Conservation (phyloP, 495 filamentous ascomycete genomes). For the Cairneyella variabilis region DNA sequence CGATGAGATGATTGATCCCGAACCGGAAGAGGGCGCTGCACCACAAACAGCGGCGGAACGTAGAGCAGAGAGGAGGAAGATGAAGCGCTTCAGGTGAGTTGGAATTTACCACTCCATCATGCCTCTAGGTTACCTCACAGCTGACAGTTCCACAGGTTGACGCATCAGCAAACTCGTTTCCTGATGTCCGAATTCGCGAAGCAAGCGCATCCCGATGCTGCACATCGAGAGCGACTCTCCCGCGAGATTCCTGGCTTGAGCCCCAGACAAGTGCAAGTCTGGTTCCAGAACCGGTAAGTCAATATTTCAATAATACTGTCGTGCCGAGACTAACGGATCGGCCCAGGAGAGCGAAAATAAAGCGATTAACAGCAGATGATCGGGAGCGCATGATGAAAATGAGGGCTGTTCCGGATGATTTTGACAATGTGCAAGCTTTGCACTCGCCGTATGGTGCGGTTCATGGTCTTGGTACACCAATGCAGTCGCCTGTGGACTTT, state of each 20-base stretch:
- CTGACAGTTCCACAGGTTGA: conserved; percentile 57
- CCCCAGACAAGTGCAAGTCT: conserved; percentile 93
- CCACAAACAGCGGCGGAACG: conserved; percentile 65
- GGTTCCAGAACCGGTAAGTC: conserved; percentile 94
- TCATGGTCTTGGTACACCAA: conserved; percentile 49
- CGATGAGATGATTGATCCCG: conserved; percentile 47
- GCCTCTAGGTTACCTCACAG: neutral
- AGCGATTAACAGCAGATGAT: conserved; percentile 88
- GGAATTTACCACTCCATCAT: too few relatives aligned
- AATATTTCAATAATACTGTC: conserved; percentile 11
- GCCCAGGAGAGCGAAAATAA: conserved; percentile 90
- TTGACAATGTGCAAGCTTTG: conserved; percentile 86
- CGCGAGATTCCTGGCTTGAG: conserved; percentile 91
- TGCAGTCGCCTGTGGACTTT: conserved; percentile 54
- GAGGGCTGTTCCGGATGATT: conserved; percentile 84
- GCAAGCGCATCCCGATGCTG: conserved; percentile 91
- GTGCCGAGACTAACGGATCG: too few relatives aligned
- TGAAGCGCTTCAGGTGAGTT: conserved; percentile 91
- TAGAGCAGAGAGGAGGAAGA: conserved; percentile 81
- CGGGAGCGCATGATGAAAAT: conserved; percentile 93
- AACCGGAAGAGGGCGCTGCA: conserved; percentile 39
- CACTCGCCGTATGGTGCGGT: conserved; percentile 67
- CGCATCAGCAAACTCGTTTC: conserved; percentile 94
- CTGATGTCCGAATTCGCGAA: conserved; percentile 97
- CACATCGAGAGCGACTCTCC: conserved; percentile 85